These are phyloP conservation scores for Trichophyton benhamiae DNA, from an alignment of 2,329 filamentous ascomycete genomes.

Conservation along the genomic window DNA sequence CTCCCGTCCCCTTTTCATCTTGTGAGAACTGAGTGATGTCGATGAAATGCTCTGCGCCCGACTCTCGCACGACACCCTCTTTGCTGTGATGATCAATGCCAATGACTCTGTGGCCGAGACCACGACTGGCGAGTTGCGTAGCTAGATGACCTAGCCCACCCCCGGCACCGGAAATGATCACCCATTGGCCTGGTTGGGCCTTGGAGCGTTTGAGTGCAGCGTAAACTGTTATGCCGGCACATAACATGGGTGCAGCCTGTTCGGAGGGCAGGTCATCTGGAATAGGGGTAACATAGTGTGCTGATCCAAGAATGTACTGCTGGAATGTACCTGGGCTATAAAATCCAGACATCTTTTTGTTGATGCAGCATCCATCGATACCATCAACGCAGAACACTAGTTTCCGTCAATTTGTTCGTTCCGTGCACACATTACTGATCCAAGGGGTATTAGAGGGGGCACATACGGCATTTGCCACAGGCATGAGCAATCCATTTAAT, in stretches of 20 bases:
- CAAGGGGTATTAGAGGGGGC: neutral
- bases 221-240: conserved; percentile 57
- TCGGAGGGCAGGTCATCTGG: conserved; percentile 49
- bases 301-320: conserved; percentile 52
- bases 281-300: conserved; percentile 58
- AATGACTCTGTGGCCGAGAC: conserved; percentile 52
- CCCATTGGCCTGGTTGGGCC: conserved; percentile 47
- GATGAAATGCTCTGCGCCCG: conserved; percentile 55
- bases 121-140: conserved; percentile 47
- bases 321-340: conserved; percentile 62
- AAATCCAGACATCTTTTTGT: conserved; percentile 51
- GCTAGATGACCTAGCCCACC: conserved; percentile 55
- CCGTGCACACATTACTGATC: neutral
- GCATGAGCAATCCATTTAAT: conserved; percentile 55
- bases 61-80: conserved; percentile 44
- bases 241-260: conserved; percentile 54
- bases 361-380: conserved; percentile 44
- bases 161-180: conserved; percentile 49
- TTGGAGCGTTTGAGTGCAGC: conserved; percentile 50
- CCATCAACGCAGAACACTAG: conserved; percentile 41
- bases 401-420: neutral
- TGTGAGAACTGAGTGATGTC: conserved; percentile 43
- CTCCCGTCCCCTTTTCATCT: conserved; percentile 34
- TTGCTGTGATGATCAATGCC: conserved; percentile 55
- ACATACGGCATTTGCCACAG: conserved; percentile 42